Evolutionary conservation across 768 basidiomycete species (phyloP), one percentile per base, ranked within the genome.

Genomic region (Auriscalpium vulgare): DNA sequence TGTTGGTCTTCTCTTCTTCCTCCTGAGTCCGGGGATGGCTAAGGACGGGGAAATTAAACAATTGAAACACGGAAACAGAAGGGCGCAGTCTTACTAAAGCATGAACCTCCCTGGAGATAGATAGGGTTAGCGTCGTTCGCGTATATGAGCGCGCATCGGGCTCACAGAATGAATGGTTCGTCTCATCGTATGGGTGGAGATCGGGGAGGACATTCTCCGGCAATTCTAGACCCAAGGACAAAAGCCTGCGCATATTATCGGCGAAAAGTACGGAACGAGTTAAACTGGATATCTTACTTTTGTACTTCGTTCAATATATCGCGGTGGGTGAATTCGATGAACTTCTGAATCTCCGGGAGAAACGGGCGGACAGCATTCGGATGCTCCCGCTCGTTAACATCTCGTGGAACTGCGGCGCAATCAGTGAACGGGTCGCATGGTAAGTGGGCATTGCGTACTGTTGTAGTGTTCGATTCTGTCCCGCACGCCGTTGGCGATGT

Each of bases 391-490:
- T 74, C 77, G 2, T 63, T 71, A 23, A 79, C 68, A 49, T 80
- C 74, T 37, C 76, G 73, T 57, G 83, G 76, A 54, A 83, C 83
- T 84, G 34, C 19, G 51, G 14, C 16, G 4, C 19, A 23, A 47
- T 23, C 13, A 37, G 10, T 4, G 10, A 2, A 45, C 13, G 29
- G 8, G 10, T 29, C 5, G 5, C 14, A 34, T 21, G 3, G 9
- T 55, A 35, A 38, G 13, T 10, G 29, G n/a, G 3, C 3, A 5
- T 11, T 5, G 60, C 77, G 55, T 56, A 86, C 85, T 73, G 59
- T 80, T 83, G 61, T 87, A 86, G 51, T 78, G 72, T 62, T 87
- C 84, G 16, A 85, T 61, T 59, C 85, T 82, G 62, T 87, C 85
- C 16, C 68, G 75, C 23, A 87, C 78, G 7, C 84, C 85, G 10